These are phyloP conservation scores for Nematocida sp. DNA, from an alignment of 371 early-diverging fungal species.

Conservation along the genomic window DNA sequence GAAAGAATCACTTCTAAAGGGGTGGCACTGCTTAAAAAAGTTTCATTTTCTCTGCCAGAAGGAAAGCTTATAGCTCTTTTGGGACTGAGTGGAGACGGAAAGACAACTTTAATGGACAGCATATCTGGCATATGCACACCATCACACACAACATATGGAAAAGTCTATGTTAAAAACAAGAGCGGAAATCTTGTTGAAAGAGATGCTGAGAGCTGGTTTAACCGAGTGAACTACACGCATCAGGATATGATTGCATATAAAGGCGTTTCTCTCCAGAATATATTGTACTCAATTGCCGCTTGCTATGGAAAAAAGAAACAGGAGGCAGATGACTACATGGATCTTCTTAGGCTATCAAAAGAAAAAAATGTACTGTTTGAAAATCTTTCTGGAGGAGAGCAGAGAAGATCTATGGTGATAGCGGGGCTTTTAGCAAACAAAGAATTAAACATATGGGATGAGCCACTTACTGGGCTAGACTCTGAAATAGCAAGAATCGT, in stretches of 20 bases:
- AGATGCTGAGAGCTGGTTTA: slow-evolving; percentile 14
- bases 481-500: neutral
- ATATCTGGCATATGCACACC: slow-evolving; percentile 72
- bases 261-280: neutral
- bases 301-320: slow-evolving; percentile 3
- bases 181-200: slow-evolving; percentile 32
- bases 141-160: slow-evolving; percentile 72
- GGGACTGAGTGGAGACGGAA: slow-evolving; percentile 75
- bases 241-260: neutral
- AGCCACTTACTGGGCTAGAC: slow-evolving; percentile 35
- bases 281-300: neutral
- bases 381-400: slow-evolving; percentile 35
- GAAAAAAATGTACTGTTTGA: neutral
- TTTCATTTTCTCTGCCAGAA: slow-evolving; percentile 12
- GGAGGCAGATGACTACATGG: slow-evolving; percentile 19
- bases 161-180: slow-evolving; percentile 65
- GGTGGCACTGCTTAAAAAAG: neutral
- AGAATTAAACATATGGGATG: slow-evolving; percentile 40
- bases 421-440: slow-evolving; percentile 16
- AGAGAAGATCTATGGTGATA: slow-evolving; percentile 23
- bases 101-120: slow-evolving; percentile 69
- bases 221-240: neutral
- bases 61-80: slow-evolving; percentile 70
- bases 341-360: neutral
- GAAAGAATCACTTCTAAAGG: slow-evolving; percentile 1